Evolutionary conservation across 106 monocot species (phyloP), one percentile per base, ranked within the genome.

Genomic region (Ottelia alismoides): DNA sequence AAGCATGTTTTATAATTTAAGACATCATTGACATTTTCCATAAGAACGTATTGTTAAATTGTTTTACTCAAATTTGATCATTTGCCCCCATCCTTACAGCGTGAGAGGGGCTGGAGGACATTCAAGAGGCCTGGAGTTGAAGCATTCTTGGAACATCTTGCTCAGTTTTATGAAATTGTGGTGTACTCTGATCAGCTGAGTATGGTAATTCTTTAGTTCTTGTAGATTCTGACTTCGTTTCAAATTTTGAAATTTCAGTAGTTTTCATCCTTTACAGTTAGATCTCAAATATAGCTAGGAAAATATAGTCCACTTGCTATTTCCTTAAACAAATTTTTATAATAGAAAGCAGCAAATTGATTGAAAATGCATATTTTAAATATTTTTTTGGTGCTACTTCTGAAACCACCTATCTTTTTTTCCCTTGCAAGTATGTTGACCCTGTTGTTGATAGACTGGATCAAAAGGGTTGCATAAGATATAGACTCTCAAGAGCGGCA

Each of bases 41-140:
- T n/a, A n/a, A n/a, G n/a, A n/a, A n/a, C n/a, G n/a, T n/a, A n/a
- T n/a, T n/a, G n/a, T n/a, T n/a, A n/a, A n/a, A n/a, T n/a, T n/a
- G n/a, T n/a, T n/a, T n/a, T n/a, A n/a, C n/a, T n/a, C n/a, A n/a
- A n/a, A n/a, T n/a, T n/a, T n/a, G n/a, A n/a, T n/a, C n/a, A n/a
- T n/a, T n/a, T n/a, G n/a, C n/a, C n/a, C n/a, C n/a, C n/a, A n/a
- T n/a, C n/a, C n/a, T 28, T 51, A 48, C 62, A 98, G 96, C 84
- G 96, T 67, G 96, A 98, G 3, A 82, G 96, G 68, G 96, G 96
- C 31, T 98, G 96, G 96, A 79, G 76, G 51, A 98, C 96, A 45
- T 89, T 98, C 55, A 98, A 98, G 70, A 82, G 89, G 55, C 89
- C 96, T 20, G 96, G 96, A 43, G 89, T 85, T 64, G 96, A 98